Base-by-base conservation (phyloP, 768 basidiomycete genomes). In the Pleurotus tuber-regium region DNA sequence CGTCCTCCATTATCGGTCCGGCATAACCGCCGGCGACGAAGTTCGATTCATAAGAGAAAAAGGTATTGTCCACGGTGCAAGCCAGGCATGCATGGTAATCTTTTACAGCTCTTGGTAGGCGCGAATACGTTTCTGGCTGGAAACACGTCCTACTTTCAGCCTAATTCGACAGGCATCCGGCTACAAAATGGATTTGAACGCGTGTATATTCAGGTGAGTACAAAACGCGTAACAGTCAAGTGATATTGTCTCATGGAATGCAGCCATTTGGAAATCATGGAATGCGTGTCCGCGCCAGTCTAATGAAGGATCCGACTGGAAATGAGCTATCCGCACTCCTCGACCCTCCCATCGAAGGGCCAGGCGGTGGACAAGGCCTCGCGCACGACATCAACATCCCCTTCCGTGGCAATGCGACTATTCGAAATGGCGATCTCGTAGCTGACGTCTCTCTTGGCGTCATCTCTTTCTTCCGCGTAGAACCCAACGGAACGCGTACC, bases 241-340 rank as follows among this genome's bases (percentile, higher is more conserved):
- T n/a, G n/a, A n/a, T n/a, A n/a, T n/a, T n/a, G n/a, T n/a, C n/a
- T n/a, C n/a, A n/a, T n/a, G n/a, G n/a, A n/a, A n/a, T 30, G n/a
- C 36, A 69, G 68, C 69, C 69, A 10, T 70, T 64, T 48, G 69
- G 69, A n/a, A 65, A 66, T 38, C 61, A 70, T 48, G 69, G 67
- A 8, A 60, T 70, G 29, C 68, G 69, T 21, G 63, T 70, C n/a
- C 67, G 69, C 18, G 65, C 66, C 12, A 67, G 65, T 49, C 58
- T 69, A 30, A 54, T 69, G 50, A 59, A 64, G 24, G 68, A 68
- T 53, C 68, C 69, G 12, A 69, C 69, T 5, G 69, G 69, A 4
- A 51, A 54, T 19, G 69, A 70, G 43, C 59, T 60, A 4, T 68
- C 67, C 10, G 65, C 68, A 33, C 53, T 70, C n/a, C 61, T 69